Conservation (phyloP, 2,329 filamentous ascomycete genomes). For the Ascocoryne sarcoides region DNA sequence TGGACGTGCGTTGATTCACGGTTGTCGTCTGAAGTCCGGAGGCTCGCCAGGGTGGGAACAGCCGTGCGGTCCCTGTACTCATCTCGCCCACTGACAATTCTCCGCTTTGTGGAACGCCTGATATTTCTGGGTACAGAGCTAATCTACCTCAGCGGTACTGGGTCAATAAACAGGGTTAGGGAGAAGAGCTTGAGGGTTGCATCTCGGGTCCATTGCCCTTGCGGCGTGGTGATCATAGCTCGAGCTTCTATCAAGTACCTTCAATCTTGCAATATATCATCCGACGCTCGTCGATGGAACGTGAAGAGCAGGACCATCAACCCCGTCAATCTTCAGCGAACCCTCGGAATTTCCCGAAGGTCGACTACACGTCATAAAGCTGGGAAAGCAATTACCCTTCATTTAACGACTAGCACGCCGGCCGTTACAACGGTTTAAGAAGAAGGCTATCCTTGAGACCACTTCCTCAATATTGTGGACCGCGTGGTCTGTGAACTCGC, state of each 20-base stretch:
- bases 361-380: slow-evolving; percentile 26
- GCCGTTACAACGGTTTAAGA: slow-evolving; percentile 21
- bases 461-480: slow-evolving; percentile 19
- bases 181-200: slow-evolving; percentile 18
- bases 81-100: slow-evolving; percentile 16
- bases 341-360: slow-evolving; percentile 19
- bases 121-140: slow-evolving; percentile 9
- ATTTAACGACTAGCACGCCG: slow-evolving; percentile 23
- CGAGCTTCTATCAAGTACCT: slow-evolving; percentile 22
- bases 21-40: slow-evolving; percentile 17
- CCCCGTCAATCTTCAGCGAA: slow-evolving; percentile 18
- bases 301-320: slow-evolving; percentile 23
- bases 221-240: slow-evolving; percentile 21
- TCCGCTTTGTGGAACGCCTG: slow-evolving; percentile 16
- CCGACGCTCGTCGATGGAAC: slow-evolving; percentile 26
- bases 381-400: slow-evolving; percentile 25
- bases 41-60: slow-evolving; percentile 14
- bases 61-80: slow-evolving; percentile 23
- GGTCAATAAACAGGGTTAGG: slow-evolving; percentile 15
- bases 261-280: slow-evolving; percentile 26
- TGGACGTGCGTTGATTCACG: slow-evolving; percentile 12
- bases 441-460: slow-evolving; percentile 19
- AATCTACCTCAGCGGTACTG: slow-evolving; percentile 21
- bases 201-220: slow-evolving; percentile 26
- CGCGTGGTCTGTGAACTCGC: slow-evolving; percentile 18